These are phyloP conservation scores for Rubroshorea leprosula DNA, from an alignment of 345 rosid species.

Conservation along the genomic window DNA sequence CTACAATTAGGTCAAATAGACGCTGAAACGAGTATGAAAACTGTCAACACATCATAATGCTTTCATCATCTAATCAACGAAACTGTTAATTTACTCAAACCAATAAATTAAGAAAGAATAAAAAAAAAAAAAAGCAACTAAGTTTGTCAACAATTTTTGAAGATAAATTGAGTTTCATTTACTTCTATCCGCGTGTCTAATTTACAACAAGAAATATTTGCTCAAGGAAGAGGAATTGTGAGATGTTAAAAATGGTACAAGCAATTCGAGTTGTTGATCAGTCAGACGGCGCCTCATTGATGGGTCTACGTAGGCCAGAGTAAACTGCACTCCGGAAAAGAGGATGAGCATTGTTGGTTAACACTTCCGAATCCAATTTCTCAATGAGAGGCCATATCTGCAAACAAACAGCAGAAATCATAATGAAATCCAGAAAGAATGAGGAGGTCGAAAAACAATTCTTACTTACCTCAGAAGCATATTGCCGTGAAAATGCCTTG, in stretches of 20 bases:
- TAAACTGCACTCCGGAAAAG: slow-evolving; percentile 64
- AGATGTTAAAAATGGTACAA: not conserved
- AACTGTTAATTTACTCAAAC: too few relatives aligned
- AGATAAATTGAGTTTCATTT: not conserved
- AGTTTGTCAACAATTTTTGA: not conserved
- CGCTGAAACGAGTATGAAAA: too few relatives aligned
- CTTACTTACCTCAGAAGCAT: slow-evolving; percentile 71
- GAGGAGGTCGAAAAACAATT: not conserved
- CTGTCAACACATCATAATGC: too few relatives aligned
- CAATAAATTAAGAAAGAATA: too few relatives aligned
- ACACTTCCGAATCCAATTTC: slow-evolving; percentile 65
- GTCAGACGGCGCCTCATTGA: slow-evolving; percentile 14
- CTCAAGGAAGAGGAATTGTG: not conserved
- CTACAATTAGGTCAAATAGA: too few relatives aligned
- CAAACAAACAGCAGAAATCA: slow-evolving; percentile 6
- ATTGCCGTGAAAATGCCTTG: slow-evolving; percentile 84
- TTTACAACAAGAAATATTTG: slow-evolving; percentile 1
- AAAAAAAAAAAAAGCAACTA: not conserved
- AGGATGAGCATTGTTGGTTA: slow-evolving; percentile 63
- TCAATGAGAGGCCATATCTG: slow-evolving; percentile 89
- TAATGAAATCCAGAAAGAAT: not conserved
- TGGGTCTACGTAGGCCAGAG: slow-evolving; percentile 47
- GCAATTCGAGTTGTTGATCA: not conserved
- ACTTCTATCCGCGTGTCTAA: not conserved
- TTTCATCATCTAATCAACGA: too few relatives aligned